Evolutionary conservation across 2,329 filamentous ascomycete genomes (phyloP).

Genomic region (Ophiosphaerella korrae): DNA sequence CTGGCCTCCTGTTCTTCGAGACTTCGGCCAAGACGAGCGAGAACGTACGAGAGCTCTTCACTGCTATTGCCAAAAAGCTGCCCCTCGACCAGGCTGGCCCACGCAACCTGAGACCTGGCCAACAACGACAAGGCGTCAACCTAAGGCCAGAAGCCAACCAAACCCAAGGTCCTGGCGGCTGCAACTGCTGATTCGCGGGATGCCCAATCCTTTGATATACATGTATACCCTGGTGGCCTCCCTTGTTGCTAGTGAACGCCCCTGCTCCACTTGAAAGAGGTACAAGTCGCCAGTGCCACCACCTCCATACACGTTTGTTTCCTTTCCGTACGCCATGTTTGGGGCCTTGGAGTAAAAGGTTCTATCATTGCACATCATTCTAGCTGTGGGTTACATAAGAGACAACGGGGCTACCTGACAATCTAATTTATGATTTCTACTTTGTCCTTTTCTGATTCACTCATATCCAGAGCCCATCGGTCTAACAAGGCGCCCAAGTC

Average conservation of each 20-base stretch:
- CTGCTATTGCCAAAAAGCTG: constrained; percentile 95
- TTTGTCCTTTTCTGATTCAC: background rate
- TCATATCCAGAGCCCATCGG: background rate
- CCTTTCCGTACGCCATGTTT: constrained; percentile 23
- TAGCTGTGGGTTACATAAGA: constrained; percentile 29
- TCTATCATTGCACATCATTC: constrained; percentile 12
- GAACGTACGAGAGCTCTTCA: constrained; percentile 95
- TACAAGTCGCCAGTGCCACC: constrained; percentile 9
- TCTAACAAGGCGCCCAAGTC: background rate
- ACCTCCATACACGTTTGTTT: constrained; percentile 16
- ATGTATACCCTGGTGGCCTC: constrained; percentile 2
- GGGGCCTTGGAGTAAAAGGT: constrained; percentile 34
- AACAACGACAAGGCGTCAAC: constrained; percentile 69
- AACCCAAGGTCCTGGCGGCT: constrained; percentile 64
- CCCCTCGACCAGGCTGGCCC: constrained; percentile 96
- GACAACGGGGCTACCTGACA: constrained; percentile 37
- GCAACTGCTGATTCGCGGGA: constrained; percentile 61
- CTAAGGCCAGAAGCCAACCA: constrained; percentile 65
- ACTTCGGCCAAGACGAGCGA: constrained; percentile 97
- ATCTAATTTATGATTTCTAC: constrained; percentile 24
- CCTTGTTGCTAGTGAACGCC: background rate
- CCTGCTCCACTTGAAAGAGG: constrained; percentile 1
- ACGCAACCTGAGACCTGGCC: constrained; percentile 71
- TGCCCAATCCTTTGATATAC: constrained; percentile 8
- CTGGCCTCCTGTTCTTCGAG: constrained; percentile 95